These are phyloP conservation scores for Colletotrichum eremochloae DNA, from an alignment of 2,329 filamentous ascomycete genomes.

Conservation along the genomic window DNA sequence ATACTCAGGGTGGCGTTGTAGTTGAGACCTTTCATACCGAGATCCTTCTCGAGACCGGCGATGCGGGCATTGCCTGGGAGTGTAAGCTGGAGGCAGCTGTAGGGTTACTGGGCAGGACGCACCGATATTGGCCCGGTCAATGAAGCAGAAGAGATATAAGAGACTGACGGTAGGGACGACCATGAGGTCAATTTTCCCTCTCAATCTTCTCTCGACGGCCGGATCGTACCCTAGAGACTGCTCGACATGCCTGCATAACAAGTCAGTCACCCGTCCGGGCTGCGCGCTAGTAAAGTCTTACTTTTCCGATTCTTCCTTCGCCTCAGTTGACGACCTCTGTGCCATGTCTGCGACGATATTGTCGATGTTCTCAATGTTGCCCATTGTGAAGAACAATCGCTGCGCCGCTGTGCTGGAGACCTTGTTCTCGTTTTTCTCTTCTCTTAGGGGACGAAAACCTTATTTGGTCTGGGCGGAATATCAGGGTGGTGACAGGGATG, in stretches of 20 bases:
- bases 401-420: neutral
- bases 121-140: conserved; percentile 77
- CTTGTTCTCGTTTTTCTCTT: neutral
- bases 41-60: conserved; percentile 69
- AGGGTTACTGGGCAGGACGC: conserved; percentile 31
- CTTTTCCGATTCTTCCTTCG: conserved; percentile 23
- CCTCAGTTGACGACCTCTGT: conserved; percentile 6
- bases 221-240: conserved; percentile 45
- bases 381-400: conserved; percentile 9
- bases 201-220: conserved; percentile 54
- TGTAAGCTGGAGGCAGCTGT: neutral
- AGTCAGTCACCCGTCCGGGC: neutral
- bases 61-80: conserved; percentile 68
- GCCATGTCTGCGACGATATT: conserved; percentile 24
- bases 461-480: conserved; percentile 5
- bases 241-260: neutral
- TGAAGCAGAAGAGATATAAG: conserved; percentile 76
- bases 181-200: conserved; percentile 71
- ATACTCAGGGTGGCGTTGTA: conserved; percentile 73
- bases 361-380: conserved; percentile 28
- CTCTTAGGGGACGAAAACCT: conserved; percentile 2
- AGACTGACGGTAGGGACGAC: conserved; percentile 73
- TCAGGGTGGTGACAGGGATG: conserved; percentile 2
- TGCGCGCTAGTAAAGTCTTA: neutral
- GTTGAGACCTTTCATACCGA: conserved; percentile 67